These are phyloP conservation scores for Zoysia japonica DNA, from an alignment of 176 grass and related monocot species.

Conservation along the genomic window DNA sequence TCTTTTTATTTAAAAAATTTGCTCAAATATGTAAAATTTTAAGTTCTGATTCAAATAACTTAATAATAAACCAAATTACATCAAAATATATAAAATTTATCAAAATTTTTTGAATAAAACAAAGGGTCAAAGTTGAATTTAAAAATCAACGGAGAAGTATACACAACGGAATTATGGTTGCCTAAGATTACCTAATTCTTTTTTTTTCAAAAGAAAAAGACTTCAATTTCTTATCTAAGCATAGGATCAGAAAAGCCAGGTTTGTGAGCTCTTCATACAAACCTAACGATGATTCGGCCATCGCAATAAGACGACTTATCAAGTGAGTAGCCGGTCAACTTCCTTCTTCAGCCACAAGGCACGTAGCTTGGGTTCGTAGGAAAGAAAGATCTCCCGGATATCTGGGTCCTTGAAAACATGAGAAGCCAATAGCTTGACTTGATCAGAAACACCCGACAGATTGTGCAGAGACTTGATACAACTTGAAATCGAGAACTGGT, in stretches of 20 bases:
- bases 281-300: not conserved
- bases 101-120: too few relatives aligned
- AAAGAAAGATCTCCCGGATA: constrained; percentile 58
- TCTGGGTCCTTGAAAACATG: constrained; percentile 55
- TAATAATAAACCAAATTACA: too few relatives aligned
- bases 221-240: too few relatives aligned
- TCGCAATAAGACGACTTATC: not conserved
- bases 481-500: constrained; percentile 43
- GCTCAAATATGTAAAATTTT: too few relatives aligned
- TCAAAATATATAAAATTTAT: too few relatives aligned
- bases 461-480: constrained; percentile 46
- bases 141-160: too few relatives aligned
- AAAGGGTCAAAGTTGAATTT: too few relatives aligned
- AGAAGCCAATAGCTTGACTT: constrained; percentile 47
- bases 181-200: too few relatives aligned
- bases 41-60: too few relatives aligned
- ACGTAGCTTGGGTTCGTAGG: constrained; percentile 46
- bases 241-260: not conserved
- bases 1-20: too few relatives aligned
- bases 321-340: constrained; percentile 39
- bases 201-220: too few relatives aligned
- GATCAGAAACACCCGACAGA: constrained; percentile 46
- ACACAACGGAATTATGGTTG: too few relatives aligned
- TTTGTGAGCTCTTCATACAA: not conserved
- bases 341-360: constrained; percentile 49